Evolutionary conservation across 768 basidiomycete genomes (phyloP).

Genomic region (Leccinum sublutescens): DNA sequence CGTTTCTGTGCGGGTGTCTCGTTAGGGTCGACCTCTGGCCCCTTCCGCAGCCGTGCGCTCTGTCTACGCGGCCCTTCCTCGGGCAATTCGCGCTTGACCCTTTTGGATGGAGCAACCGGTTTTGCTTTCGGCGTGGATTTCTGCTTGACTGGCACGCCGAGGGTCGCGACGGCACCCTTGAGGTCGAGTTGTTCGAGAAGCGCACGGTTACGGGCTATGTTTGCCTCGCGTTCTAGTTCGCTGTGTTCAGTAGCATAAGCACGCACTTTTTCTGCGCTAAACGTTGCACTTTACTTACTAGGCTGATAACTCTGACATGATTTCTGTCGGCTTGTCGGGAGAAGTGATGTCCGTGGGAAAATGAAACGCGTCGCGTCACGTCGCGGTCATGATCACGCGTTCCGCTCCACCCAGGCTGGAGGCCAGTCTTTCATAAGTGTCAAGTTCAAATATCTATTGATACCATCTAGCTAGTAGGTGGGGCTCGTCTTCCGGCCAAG

Average conservation of each 20-base stretch:
- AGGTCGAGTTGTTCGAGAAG: conserved; percentile 71
- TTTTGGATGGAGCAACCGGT: conserved; percentile 58
- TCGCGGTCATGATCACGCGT: conserved; percentile 26
- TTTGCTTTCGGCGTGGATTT: conserved; percentile 48
- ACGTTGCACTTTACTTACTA: conserved; percentile 40
- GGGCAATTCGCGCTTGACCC: conserved; percentile 47
- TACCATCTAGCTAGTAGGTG: background rate
- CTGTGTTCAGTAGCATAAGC: conserved; percentile 25
- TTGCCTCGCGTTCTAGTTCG: conserved; percentile 74
- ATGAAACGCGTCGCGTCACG: conserved; percentile 31
- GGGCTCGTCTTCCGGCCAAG: background rate
- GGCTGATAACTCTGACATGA: conserved; percentile 48
- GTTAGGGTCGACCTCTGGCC: conserved; percentile 46
- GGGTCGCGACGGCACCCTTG: conserved; percentile 49
- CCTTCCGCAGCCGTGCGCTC: conserved; percentile 58
- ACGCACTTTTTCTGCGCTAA: background rate
- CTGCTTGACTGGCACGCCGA: conserved; percentile 44
- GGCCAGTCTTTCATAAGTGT: background rate
- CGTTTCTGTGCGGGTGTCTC: conserved; percentile 64
- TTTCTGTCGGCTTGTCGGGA: background rate
- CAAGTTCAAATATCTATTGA: background rate
- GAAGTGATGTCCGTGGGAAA: background rate
- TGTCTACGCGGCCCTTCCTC: conserved; percentile 57
- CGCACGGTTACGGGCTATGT: conserved; percentile 77
- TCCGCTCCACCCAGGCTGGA: background rate